These are phyloP conservation scores for Yarrowia yakushimensis DNA, from an alignment of 805 yeast genomes.

Conservation along the genomic window DNA sequence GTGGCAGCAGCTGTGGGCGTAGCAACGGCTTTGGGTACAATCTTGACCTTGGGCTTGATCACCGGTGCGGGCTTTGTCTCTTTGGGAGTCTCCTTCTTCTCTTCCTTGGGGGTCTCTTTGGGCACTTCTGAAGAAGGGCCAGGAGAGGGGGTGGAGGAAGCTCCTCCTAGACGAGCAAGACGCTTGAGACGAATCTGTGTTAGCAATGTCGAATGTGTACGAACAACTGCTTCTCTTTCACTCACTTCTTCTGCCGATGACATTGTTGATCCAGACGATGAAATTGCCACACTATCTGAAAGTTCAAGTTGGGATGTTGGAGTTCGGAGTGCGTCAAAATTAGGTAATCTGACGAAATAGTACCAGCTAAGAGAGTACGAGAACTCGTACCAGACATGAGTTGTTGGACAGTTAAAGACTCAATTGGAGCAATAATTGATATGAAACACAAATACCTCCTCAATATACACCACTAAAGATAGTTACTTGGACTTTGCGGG, in stretches of 20 bases:
- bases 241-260: constrained; percentile 25
- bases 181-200: constrained; percentile 31
- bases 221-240: not conserved
- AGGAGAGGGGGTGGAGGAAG: not conserved
- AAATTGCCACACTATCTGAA: not conserved
- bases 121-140: not conserved
- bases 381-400: too few species aligned
- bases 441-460: too few species aligned
- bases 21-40: not conserved
- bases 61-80: not conserved
- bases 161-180: constrained; percentile 27
- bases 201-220: not conserved
- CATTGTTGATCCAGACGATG: constrained; percentile 7
- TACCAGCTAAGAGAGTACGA: not conserved
- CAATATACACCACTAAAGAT: too few species aligned
- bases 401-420: too few species aligned
- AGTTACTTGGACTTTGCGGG: too few species aligned
- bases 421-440: too few species aligned
- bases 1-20: not conserved
- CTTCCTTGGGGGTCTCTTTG: not conserved
- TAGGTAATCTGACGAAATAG: not conserved
- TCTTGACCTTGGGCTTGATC: not conserved
- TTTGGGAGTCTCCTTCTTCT: not conserved
- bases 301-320: not conserved
- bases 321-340: not conserved